A percentile compares a stretch with the other conserved stretches of the same genome.
Conservation (phyloP, 1,284 basidiomycete species). For the Ustilago loliicola region DNA sequence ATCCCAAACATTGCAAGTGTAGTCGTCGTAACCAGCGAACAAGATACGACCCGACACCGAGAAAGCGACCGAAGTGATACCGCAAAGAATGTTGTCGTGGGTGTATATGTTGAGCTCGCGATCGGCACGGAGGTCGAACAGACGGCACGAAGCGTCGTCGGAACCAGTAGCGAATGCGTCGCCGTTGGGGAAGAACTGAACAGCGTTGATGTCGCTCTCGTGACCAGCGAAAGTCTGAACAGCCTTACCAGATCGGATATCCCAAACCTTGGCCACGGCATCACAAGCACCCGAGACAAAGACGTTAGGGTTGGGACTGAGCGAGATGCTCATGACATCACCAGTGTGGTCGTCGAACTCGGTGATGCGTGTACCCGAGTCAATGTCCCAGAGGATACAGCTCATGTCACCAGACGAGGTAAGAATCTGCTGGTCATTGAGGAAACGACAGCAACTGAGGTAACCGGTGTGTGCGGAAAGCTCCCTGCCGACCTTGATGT, state of each 20-base stretch:
- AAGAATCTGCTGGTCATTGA: constrained; percentile 97
- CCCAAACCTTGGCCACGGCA: constrained; percentile 97
- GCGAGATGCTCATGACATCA: constrained; percentile 93
- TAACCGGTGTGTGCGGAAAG: constrained; percentile 97
- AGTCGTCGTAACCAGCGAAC: constrained; percentile 98
- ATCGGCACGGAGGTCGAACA: constrained; percentile 98
- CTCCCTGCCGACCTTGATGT: constrained; percentile 79
- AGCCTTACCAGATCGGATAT: constrained; percentile 94
- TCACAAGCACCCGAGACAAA: constrained; percentile 99
- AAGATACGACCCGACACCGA: constrained; percentile 95
- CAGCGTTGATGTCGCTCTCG: constrained; percentile 98
- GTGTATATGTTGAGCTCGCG: constrained; percentile 96
- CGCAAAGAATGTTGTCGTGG: constrained; percentile 97
- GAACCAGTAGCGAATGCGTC: constrained; percentile 99
- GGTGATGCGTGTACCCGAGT: constrained; percentile 91
- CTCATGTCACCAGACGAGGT: constrained; percentile 99
- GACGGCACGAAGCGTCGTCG: constrained; percentile 96
- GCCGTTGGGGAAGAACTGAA: constrained; percentile 99
- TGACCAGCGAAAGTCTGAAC: constrained; percentile 99
- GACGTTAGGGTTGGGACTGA: constrained; percentile 92
- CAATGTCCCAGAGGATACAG: constrained; percentile 99
- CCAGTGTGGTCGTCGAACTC: constrained; percentile 99
- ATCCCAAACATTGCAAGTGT: constrained; percentile 99
- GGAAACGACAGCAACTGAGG: constrained; percentile 96
- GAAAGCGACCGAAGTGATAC: constrained; percentile 98